Conservation (phyloP, 2,329 filamentous ascomycete species). For the Chaetomiaceae sp. region DNA sequence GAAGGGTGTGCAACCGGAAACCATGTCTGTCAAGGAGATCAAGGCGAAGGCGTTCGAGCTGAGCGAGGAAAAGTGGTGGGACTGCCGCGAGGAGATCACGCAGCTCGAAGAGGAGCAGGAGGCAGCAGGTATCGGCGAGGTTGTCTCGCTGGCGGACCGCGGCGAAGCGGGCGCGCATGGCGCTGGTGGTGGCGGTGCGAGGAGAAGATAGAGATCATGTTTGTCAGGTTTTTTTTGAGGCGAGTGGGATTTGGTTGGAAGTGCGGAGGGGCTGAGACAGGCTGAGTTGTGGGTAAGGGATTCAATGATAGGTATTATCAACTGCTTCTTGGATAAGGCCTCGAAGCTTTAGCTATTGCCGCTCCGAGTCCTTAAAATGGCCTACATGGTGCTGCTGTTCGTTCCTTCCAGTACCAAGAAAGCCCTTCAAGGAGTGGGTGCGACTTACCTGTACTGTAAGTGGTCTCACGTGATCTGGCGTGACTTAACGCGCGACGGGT, state of each 20-base stretch:
- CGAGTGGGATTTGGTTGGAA: background rate
- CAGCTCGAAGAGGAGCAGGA: conserved; percentile 93
- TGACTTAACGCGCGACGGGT: conserved; percentile 6
- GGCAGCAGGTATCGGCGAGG: conserved; percentile 88
- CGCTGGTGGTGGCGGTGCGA: conserved; percentile 31
- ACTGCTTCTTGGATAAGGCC: too few relatives aligned
- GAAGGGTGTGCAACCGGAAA: conserved; percentile 60
- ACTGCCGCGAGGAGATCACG: conserved; percentile 87
- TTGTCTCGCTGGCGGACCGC: conserved; percentile 77
- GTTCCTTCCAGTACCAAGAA: too few relatives aligned
- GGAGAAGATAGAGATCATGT: conserved; percentile 19
- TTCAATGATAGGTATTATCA: too few relatives aligned
- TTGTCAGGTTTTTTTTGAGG: background rate
- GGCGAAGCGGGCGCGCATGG: conserved; percentile 49
- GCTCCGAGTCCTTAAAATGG: too few relatives aligned
- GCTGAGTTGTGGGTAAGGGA: too few relatives aligned
- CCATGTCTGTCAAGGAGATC: conserved; percentile 79
- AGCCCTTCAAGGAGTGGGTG: too few relatives aligned
- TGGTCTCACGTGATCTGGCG: conserved; percentile 15
- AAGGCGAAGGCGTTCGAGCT: conserved; percentile 84
- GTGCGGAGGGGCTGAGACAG: too few relatives aligned
- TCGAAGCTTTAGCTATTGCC: too few relatives aligned
- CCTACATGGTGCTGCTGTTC: too few relatives aligned
- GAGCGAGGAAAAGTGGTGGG: conserved; percentile 98
- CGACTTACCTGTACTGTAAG: background rate